Evolutionary conservation across 2,329 filamentous ascomycete species (phyloP), one percentile per base, ranked within the genome.

Genomic region (Leptographium galeiforme): DNA sequence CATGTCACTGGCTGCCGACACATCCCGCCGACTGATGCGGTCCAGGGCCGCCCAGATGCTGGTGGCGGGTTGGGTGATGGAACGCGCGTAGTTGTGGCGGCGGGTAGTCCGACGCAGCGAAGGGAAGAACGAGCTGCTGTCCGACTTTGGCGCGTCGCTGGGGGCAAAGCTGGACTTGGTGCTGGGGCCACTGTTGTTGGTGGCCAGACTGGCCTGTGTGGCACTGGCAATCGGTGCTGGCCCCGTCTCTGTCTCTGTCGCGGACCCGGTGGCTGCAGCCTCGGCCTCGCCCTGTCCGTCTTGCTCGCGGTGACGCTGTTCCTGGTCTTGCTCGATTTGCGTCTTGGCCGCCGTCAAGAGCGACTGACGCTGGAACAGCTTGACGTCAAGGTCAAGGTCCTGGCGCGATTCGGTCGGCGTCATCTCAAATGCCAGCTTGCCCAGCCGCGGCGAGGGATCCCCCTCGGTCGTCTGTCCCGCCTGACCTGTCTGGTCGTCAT

Each of bases 341-440:
- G 32, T 53, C 30, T 55, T 56, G 18, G 58, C 58, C 13, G 58
- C 58, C 30, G 56, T 39, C 18, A 59, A 53, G 2, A 59, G 44
- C 2, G 58, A 59, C 40, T 59, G 56, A 2, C 58, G 55, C 38
- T 59, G 58, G 36, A 59, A 59, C 1, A 59, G 53, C 13, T 46
- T 51, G n/a, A 53, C 55, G 13, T 58, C 51, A 8, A 59, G 50
- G 39, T 58, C 56, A 4, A 58, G 55, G 16, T 56, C 50, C 2
- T 44, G 56, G 41, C 53, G 51, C 8, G 58, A 59, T 36, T 56
- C 56, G 0, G 58, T 58, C 4, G 47, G 53, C 3, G 53, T 13
- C 14, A 59, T 53, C 25, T 59, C 58, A 45, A 59, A 59, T 2
- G 56, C 48, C 30, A 59, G 36, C 30, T 57, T 56, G 2, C 58